Evolutionary conservation across 306 rosid genomes (phyloP), one percentile per base, ranked within the genome.

Genomic region (Senna siamea): DNA sequence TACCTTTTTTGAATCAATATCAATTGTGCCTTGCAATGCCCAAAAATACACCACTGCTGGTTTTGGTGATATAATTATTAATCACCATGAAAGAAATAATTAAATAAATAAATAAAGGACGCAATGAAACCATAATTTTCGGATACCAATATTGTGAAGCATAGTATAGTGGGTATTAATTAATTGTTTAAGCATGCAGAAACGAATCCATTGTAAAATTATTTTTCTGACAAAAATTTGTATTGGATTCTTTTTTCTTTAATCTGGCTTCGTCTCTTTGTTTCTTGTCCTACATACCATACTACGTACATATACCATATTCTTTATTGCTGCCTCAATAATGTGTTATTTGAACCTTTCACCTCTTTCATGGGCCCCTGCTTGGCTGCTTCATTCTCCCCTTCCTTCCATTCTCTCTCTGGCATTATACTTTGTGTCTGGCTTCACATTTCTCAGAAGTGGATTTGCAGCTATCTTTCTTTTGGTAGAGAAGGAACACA

Each of bases 201-300:
- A 44, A 4, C 5, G 20, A 48, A 48, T 48, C 20, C 54, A 4
- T 48, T 48, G 20, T 48, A 48, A 48, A 48, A 5, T 4, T n/a
- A 48, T 48, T 48, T 41, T 48, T 48, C 54, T n/a, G 26, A 51
- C 23, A 51, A 51, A 34, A 34, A 4, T 17, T 5, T 4, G 68
- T 48, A 62, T 62, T 10, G 68, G 68, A 62, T 37, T 62, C 68
- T 18, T 9, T 5, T 5, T 9, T 11, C 28, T 35, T 35, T 37
- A 18, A 9, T 18, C 50, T 2, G 9, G n/a, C 50, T 5, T 18
- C 68, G 68, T 62, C 48, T 15, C 68, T 1, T 37, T 62, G 68
- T 62, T 37, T 37, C 48, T 62, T 37, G 68, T 62, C 68, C 68
- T 38, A 18, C 68, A 18, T 62, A 41, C 50, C 28, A 46, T 37